These are phyloP conservation scores for Erucastrum elatum DNA, from an alignment of 345 rosid genomes.

Conservation along the genomic window DNA sequence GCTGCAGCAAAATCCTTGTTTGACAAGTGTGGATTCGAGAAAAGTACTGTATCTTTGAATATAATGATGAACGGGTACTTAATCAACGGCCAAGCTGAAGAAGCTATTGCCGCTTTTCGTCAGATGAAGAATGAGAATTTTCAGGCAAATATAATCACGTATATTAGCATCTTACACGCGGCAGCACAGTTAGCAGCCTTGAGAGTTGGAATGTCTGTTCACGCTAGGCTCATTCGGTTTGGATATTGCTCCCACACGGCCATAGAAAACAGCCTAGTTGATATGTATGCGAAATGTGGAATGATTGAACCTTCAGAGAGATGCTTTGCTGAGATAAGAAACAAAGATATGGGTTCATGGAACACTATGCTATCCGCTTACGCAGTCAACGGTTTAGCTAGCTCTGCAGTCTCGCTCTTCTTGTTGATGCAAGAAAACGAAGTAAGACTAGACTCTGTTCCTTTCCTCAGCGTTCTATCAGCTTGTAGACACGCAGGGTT, in stretches of 20 bases:
- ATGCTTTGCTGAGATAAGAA: slow-evolving; percentile 46
- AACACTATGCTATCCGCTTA: slow-evolving; percentile 65
- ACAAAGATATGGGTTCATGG: slow-evolving; percentile 54
- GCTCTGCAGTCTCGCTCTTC: slow-evolving; percentile 52
- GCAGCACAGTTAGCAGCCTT: slow-evolving; percentile 44
- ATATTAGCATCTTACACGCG: slow-evolving; percentile 56
- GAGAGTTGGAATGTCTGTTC: slow-evolving; percentile 53
- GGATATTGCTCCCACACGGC: slow-evolving; percentile 43
- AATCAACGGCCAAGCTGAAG: slow-evolving; percentile 52
- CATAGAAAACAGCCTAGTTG: slow-evolving; percentile 53
- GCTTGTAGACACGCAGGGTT: slow-evolving; percentile 69
- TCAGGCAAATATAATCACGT: slow-evolving; percentile 47
- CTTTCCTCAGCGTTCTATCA: slow-evolving; percentile 56
- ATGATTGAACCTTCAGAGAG: slow-evolving; percentile 44
- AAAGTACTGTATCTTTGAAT: slow-evolving; percentile 59
- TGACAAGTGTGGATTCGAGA: slow-evolving; percentile 38
- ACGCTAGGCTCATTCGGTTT: slow-evolving; percentile 47
- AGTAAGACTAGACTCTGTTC: slow-evolving; percentile 40
- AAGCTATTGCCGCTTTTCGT: slow-evolving; percentile 48
- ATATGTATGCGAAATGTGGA: slow-evolving; percentile 75
- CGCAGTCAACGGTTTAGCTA: slow-evolving; percentile 55
- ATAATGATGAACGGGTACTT: slow-evolving; percentile 56
- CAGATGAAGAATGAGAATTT: slow-evolving; percentile 49
- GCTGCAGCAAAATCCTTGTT: slow-evolving; percentile 50
- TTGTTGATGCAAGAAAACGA: slow-evolving; percentile 48